Conservation (phyloP, 345 rosid species). For the Hirschfeldia incana region DNA sequence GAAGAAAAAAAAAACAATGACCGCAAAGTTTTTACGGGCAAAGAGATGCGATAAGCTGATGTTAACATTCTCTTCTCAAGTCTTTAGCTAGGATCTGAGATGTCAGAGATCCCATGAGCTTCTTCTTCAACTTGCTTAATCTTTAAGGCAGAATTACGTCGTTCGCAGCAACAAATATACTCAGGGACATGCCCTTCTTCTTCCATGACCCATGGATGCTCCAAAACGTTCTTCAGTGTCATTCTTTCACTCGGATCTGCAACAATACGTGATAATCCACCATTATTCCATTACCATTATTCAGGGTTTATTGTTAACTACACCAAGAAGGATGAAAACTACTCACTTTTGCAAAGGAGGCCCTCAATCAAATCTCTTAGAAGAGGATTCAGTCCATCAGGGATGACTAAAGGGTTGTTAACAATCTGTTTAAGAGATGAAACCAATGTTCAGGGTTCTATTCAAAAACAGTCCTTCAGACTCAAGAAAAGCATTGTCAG, state of each 20-base stretch:
- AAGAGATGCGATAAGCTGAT: neutral
- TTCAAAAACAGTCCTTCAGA: neutral
- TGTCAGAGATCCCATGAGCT: constrained; percentile 34
- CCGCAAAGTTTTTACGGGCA: neutral
- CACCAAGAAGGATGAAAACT: neutral
- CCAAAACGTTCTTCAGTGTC: constrained; percentile 67
- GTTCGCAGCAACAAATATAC: constrained; percentile 85
- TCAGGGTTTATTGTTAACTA: too few relatives aligned
- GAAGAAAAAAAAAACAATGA: neutral
- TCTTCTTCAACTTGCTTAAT: constrained; percentile 32
- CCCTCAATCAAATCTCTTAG: constrained; percentile 77
- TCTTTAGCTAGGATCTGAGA: constrained; percentile 14
- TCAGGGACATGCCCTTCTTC: constrained; percentile 65
- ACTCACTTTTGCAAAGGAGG: constrained; percentile 87
- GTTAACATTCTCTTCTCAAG: neutral
- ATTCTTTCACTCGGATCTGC: constrained; percentile 78
- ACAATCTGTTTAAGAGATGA: constrained; percentile 62
- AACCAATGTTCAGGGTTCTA: neutral
- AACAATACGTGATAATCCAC: neutral
- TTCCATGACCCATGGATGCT: constrained; percentile 77
- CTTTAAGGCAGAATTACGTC: constrained; percentile 47
- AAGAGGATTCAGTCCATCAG: constrained; percentile 63
- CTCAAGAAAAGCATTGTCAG: neutral
- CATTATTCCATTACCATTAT: too few relatives aligned
- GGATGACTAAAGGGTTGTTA: constrained; percentile 63